Evolutionary conservation across 805 yeast species (phyloP), one percentile per base, ranked within the genome.

Genomic region (Ogataea trehaloabstinens): DNA sequence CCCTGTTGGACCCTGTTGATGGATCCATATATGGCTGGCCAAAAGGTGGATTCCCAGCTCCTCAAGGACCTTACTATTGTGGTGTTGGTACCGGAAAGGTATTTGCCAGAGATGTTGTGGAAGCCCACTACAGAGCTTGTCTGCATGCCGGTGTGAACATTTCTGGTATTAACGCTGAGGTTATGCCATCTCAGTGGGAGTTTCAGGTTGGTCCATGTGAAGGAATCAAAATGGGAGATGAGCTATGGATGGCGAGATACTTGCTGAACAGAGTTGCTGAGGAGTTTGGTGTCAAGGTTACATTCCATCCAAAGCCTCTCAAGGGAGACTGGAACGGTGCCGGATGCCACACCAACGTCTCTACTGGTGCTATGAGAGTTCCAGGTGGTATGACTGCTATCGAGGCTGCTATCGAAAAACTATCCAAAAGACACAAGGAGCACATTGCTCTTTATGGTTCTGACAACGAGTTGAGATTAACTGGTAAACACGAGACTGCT

Each of bases 311-410:
- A 71, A 93, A 93, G 80, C 98, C 99, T 56, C 78, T 93, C 68
- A 79, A 83, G 76, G 98, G 98, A 58, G 98, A 91, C 74, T 93
- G 98, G 98, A 93, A 93, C 68, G 99, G 99, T 76, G 98, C 99
- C 67, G 99, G 99, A 61, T 91, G 98, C 78, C 99, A 93, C 74
- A 93, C 99, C 67, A 93, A 93, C 68, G 98, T 93, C 46, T 89
- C 97, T 34, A 93, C 99, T 58, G 78, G 75, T 67, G 63, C 62
- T 36, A 93, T 91, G 98, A 89, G 99, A 78, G 66, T 63, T 25
- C 85, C 87, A 64, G 99, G 99, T 68, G 99, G 99, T 66, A 87
- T 93, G 89, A 85, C 86, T 70, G 73, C 68, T 68, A 93, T 93
- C 62, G 96, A 93, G 62, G 85, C 74, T 40, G 98, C 98, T 45